A percentile compares a stretch with the other conserved stretches of the same genome.
These are phyloP conservation scores for Raphanus raphanistrum DNA, from an alignment of 345 rosid genomes.

Conservation along the genomic window DNA sequence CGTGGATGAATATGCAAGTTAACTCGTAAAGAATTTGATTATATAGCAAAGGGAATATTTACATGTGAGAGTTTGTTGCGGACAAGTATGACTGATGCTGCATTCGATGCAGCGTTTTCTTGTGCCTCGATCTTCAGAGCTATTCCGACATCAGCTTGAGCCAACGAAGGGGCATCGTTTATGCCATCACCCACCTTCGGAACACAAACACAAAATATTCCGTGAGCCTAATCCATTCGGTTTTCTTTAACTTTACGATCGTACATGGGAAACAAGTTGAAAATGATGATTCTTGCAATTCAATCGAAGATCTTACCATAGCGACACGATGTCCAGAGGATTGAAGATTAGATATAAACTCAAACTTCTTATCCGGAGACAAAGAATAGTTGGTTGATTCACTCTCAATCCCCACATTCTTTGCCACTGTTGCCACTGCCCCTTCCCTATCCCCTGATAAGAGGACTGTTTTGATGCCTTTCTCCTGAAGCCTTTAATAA, in stretches of 20 bases:
- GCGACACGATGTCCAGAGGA: constrained; percentile 79
- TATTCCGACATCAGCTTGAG: constrained; percentile 88
- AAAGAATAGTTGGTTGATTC: constrained; percentile 66
- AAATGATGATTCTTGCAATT: neutral
- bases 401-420: constrained; percentile 63
- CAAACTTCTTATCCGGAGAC: constrained; percentile 75
- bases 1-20: neutral
- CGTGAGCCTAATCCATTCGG: neutral
- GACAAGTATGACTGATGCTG: constrained; percentile 87
- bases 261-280: neutral
- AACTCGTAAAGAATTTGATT: neutral
- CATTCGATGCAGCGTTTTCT: constrained; percentile 90
- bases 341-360: constrained; percentile 71
- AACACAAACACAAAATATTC: constrained; percentile 3
- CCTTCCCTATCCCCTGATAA: constrained; percentile 98
- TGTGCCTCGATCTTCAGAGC: constrained; percentile 84
- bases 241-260: neutral
- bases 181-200: constrained; percentile 95
- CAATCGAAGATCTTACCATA: constrained; percentile 54
- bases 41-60: constrained; percentile 5
- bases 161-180: constrained; percentile 95
- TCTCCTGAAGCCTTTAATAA: constrained; percentile 64
- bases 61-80: constrained; percentile 88
- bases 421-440: constrained; percentile 61
- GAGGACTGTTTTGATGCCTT: constrained; percentile 78